Evolutionary conservation across 75 land plant species (phyloP).

Genomic region (Isoetes taiwanensis): DNA sequence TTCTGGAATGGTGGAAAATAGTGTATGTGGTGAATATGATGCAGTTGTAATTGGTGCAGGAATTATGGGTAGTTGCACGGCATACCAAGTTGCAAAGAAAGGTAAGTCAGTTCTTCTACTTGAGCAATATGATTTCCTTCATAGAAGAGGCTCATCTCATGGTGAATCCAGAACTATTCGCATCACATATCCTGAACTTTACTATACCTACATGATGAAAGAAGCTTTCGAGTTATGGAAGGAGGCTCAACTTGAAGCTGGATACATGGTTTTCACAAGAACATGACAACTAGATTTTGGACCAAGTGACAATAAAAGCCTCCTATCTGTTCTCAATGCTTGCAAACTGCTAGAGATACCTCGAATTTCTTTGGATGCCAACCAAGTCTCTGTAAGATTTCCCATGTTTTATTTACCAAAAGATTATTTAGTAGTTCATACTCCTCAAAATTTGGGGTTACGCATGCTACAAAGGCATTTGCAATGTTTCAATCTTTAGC

Average conservation of each 20-base stretch:
- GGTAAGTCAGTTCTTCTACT: constrained; percentile 49
- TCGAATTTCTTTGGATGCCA: constrained; percentile 21
- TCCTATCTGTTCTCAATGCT: constrained; percentile 25
- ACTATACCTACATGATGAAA: constrained; percentile 50
- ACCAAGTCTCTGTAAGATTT: constrained; percentile 23
- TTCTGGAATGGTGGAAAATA: constrained; percentile 10
- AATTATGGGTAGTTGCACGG: constrained; percentile 79
- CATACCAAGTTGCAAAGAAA: constrained; percentile 58
- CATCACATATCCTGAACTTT: constrained; percentile 56
- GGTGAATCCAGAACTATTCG: constrained; percentile 88
- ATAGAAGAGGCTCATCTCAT: constrained; percentile 90
- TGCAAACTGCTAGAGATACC: constrained; percentile 16
- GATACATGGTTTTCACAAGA: constrained; percentile 38
- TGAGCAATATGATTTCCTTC: constrained; percentile 80
- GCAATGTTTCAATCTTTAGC: constrained; percentile 79
- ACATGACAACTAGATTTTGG: constrained; percentile 70
- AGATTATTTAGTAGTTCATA: constrained; percentile 36
- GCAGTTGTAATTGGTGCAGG: constrained; percentile 72
- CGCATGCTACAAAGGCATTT: constrained; percentile 77
- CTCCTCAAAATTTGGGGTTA: constrained; percentile 46
- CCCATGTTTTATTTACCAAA: constrained; percentile 28
- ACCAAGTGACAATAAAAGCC: constrained; percentile 22
- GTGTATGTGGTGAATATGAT: constrained; percentile 27
- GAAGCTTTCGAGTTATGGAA: constrained; percentile 55
- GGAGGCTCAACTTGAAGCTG: constrained; percentile 43